Conservation (phyloP, 1,139 yeast genomes). For the Suhomyces yuchorum region DNA sequence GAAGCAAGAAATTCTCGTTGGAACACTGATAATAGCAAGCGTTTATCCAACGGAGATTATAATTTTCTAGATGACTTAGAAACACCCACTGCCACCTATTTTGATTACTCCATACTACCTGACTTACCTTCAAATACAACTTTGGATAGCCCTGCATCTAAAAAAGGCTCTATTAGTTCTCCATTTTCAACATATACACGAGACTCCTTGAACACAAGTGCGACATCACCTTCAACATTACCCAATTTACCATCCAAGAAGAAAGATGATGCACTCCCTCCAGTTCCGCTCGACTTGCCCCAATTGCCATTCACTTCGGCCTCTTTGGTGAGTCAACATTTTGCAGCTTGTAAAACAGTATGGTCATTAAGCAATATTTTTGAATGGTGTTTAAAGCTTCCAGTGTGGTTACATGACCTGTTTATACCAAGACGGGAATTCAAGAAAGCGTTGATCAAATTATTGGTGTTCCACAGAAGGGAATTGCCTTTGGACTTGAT, state of each 20-base stretch:
- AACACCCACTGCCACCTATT: slow-evolving; percentile 34
- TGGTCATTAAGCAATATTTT: slow-evolving; percentile 49
- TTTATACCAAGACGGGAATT: slow-evolving; percentile 54
- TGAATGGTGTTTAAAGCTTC: slow-evolving; percentile 52
- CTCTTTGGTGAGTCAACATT: slow-evolving; percentile 50
- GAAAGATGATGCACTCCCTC: slow-evolving; percentile 40
- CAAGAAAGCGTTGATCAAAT: slow-evolving; percentile 50
- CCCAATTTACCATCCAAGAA: slow-evolving; percentile 17
- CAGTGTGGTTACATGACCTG: slow-evolving; percentile 53
- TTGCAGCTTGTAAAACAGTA: slow-evolving; percentile 37
- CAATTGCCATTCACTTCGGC: slow-evolving; percentile 58
- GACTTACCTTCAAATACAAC: slow-evolving; percentile 34
- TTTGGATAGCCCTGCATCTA: slow-evolving; percentile 11
- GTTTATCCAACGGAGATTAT: slow-evolving; percentile 11
- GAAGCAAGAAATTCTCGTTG: slow-evolving; percentile 13
- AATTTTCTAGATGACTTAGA: slow-evolving; percentile 20
- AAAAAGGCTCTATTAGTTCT: slow-evolving; percentile 6
- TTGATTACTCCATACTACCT: slow-evolving; percentile 46
- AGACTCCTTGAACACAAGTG: slow-evolving; percentile 14
- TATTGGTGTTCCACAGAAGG: slow-evolving; percentile 54
- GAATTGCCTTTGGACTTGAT: slow-evolving; percentile 58
- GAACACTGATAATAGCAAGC: slow-evolving; percentile 4
- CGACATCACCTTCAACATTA: slow-evolving; percentile 5
- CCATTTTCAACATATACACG: slow-evolving; percentile 9
- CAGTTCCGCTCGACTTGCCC: slow-evolving; percentile 57